These are phyloP conservation scores for Pichia sp. DNA, from an alignment of 1,139 yeast species.

Conservation along the genomic window DNA sequence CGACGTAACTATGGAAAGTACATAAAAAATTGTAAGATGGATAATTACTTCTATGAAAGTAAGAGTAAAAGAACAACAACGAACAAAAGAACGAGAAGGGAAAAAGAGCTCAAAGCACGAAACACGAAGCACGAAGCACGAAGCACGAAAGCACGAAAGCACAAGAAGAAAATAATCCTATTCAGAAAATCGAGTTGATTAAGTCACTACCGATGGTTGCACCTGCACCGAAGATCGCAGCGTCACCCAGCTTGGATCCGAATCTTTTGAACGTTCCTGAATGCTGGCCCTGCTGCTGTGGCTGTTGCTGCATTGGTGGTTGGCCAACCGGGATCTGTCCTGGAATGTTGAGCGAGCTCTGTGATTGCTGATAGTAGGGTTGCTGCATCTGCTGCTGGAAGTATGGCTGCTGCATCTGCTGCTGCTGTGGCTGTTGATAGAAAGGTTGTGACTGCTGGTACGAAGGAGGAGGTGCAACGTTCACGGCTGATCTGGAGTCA, in stretches of 20 bases:
- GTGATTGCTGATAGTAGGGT: slow-evolving; percentile 10
- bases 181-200: slow-evolving; percentile 74
- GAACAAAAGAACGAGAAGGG: background rate
- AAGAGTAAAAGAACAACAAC: background rate
- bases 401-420: too few species aligned
- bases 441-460: slow-evolving; percentile 15
- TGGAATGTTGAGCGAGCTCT: slow-evolving; percentile 4
- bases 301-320: slow-evolving; percentile 15
- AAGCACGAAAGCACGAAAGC: slow-evolving; percentile 32
- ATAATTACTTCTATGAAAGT: background rate
- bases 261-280: slow-evolving; percentile 51
- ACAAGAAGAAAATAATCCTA: too few species aligned
- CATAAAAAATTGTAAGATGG: background rate
- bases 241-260: slow-evolving; percentile 84
- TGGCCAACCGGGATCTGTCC: slow-evolving; percentile 15
- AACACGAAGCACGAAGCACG: slow-evolving; percentile 61
- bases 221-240: slow-evolving; percentile 96
- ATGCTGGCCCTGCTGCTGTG: slow-evolving; percentile 17
- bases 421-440: slow-evolving; percentile 15
- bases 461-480: slow-evolving; percentile 6
- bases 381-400: slow-evolving; percentile 12
- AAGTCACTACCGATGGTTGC: slow-evolving; percentile 89
- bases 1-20: background rate
- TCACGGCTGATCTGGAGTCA: background rate
- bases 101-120: too few species aligned